Evolutionary conservation across 768 basidiomycete genomes (phyloP), one percentile per base, ranked within the genome.

Genomic region (Pisolithus sp.): DNA sequence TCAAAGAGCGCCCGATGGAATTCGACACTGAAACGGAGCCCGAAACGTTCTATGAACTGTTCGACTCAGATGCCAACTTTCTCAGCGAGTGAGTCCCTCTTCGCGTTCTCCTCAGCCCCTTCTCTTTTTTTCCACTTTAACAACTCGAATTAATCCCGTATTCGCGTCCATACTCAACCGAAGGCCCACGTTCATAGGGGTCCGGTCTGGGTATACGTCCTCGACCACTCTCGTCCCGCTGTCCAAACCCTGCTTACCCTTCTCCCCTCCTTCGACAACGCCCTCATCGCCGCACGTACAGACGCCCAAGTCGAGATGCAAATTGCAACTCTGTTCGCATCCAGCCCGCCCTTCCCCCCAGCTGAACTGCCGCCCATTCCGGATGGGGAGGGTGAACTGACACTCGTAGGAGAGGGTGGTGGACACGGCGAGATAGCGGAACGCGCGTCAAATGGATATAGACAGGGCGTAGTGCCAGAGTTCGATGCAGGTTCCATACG

Each of bases 161-260:
- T n/a, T n/a, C n/a, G n/a, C 26, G 7, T 12, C 18, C 48, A 52
- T 53, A 45, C 61, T 57, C 44, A 59, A 28, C 23, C 31, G 31
- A 13, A 18, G 37, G 40, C 9, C 46, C 52, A 51, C 53, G 38
- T 48, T 34, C 44, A 49, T 54, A 91, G 89, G 55, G 88, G 87
- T 52, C 85, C 89, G 18, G 86, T 90, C n/a, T 91, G 90, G 86
- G 88, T 93, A 20, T 93, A 91, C 66, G 85, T 93, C 37, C 83
- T 93, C 55, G 90, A 91, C 64, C 81, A 89, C 36, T 34, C 34
- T 34, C 75, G 85, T 48, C 80, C 85, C 37, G 86, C 90, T 6
- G 84, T 93, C 45, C 83, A 89, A 67, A 86, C 89, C 48, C 85
- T 85, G 77, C 73, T 79, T 43, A 81, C 84, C 0, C 79, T 92